Evolutionary conservation across 805 yeast species (phyloP).

Genomic region (Komagataella mondaviorum): DNA sequence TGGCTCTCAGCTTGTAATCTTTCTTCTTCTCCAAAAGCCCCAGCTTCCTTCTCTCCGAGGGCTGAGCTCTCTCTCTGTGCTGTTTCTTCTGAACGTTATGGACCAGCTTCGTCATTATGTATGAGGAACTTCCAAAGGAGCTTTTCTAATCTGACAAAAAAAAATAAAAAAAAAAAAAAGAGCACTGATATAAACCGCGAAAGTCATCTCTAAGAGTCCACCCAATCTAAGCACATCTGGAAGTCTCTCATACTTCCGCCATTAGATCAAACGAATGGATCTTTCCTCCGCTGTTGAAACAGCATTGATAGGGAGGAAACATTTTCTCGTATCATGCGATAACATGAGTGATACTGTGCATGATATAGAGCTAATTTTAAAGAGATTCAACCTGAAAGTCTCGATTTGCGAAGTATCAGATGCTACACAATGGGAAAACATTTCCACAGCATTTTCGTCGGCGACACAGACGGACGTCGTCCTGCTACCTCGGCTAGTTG

Average conservation of each 20-base stretch:
- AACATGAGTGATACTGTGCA: constrained; percentile 5
- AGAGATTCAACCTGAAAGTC: neutral
- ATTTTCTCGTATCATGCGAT: constrained; percentile 12
- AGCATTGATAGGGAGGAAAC: constrained; percentile 12
- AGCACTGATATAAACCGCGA: neutral
- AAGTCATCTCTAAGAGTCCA: neutral
- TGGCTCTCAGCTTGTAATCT: constrained; percentile 51
- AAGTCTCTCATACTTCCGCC: neutral
- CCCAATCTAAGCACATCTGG: no score
- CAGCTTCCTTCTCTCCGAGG: constrained; percentile 51
- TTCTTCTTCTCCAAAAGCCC: constrained; percentile 92
- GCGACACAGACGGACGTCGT: neutral
- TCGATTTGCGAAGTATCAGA: neutral
- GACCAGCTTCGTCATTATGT: constrained; percentile 60
- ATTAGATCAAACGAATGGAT: constrained; percentile 1
- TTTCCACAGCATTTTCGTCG: neutral
- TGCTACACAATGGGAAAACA: neutral
- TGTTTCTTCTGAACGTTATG: constrained; percentile 94
- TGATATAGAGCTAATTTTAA: constrained; percentile 7
- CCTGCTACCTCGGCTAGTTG: neutral
- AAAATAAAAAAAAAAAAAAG: neutral
- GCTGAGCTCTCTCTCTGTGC: constrained; percentile 89
- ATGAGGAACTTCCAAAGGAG: neutral
- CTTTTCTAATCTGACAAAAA: neutral
- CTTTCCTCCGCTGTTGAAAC: constrained; percentile 11